A percentile compares a stretch with the other conserved stretches of the same genome.
These are phyloP conservation scores for Effrenium voratum DNA, from an alignment of 73 alveolate species.

Conservation along the genomic window DNA sequence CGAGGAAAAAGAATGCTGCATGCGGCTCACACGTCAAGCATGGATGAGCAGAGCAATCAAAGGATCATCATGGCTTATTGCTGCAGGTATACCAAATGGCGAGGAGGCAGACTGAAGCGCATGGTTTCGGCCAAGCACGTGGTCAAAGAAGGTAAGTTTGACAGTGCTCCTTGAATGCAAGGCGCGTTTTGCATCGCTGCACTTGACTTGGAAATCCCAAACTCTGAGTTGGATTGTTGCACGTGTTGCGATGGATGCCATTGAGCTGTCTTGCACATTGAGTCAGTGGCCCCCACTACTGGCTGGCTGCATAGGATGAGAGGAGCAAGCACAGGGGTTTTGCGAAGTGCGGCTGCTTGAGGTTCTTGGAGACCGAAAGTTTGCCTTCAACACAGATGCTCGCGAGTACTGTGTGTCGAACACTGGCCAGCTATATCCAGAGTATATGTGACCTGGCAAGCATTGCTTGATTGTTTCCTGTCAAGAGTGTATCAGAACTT, in stretches of 20 bases:
- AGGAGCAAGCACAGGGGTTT: too few species aligned
- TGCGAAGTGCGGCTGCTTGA: too few species aligned
- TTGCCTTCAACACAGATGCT: slow-evolving; percentile 80
- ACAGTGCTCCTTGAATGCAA: slow-evolving; percentile 34
- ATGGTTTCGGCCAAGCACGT: slow-evolving; percentile 90
- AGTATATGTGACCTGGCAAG: slow-evolving; percentile 40
- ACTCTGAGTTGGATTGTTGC: neutral
- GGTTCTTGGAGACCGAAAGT: slow-evolving; percentile 92
- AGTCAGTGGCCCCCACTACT: neutral
- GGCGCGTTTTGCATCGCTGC: neutral
- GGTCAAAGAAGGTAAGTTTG: slow-evolving; percentile 81
- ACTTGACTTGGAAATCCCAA: neutral
- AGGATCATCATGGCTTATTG: too few species aligned
- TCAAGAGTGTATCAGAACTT: too few species aligned
- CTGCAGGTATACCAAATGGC: slow-evolving; percentile 86
- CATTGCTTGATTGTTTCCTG: too few species aligned
- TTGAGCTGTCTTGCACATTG: neutral
- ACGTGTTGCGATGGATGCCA: neutral
- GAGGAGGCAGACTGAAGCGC: slow-evolving; percentile 88
- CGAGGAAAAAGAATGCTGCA: too few species aligned
- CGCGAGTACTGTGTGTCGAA: slow-evolving; percentile 86
- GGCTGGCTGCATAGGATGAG: too few species aligned
- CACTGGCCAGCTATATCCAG: slow-evolving; percentile 87
- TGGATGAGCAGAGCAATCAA: too few species aligned
- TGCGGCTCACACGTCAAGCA: too few species aligned